Evolutionary conservation across 345 rosid genomes (phyloP).

Genomic region (Eucalyptus urophylla): DNA sequence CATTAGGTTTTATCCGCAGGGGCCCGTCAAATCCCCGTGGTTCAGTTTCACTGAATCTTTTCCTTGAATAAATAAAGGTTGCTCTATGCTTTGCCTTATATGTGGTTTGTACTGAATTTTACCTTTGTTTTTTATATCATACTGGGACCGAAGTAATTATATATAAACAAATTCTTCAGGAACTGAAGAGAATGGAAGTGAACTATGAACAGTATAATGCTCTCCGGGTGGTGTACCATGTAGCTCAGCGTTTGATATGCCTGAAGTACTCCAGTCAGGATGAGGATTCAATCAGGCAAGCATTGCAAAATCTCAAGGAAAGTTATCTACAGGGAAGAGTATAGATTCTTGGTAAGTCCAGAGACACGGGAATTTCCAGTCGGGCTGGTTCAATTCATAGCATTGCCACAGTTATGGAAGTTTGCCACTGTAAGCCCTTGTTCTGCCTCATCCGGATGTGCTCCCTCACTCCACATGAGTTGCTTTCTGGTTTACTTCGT

Average conservation of each 20-base stretch:
- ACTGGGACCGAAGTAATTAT: background rate
- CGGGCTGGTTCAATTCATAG: background rate
- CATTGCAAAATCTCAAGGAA: constrained; percentile 56
- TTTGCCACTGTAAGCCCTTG: background rate
- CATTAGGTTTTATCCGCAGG: background rate
- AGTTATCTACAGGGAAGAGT: constrained; percentile 17
- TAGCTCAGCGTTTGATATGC: constrained; percentile 63
- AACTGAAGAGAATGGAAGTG: constrained; percentile 49
- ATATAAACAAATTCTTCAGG: constrained; percentile 18
- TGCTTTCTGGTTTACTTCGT: background rate
- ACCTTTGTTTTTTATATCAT: background rate
- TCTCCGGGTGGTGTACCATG: constrained; percentile 29
- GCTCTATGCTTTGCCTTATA: background rate
- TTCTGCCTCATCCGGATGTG: background rate
- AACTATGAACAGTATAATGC: constrained; percentile 39
- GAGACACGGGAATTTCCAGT: background rate
- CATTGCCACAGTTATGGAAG: background rate
- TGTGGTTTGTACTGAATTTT: background rate
- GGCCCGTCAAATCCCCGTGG: background rate
- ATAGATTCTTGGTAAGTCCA: background rate
- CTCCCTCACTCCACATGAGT: background rate
- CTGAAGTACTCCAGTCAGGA: constrained; percentile 57
- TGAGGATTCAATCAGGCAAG: constrained; percentile 56
- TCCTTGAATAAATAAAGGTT: background rate
- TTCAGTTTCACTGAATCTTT: background rate